Base-by-base conservation (phyloP, 768 basidiomycete species). In the Wakefieldia striispora region DNA sequence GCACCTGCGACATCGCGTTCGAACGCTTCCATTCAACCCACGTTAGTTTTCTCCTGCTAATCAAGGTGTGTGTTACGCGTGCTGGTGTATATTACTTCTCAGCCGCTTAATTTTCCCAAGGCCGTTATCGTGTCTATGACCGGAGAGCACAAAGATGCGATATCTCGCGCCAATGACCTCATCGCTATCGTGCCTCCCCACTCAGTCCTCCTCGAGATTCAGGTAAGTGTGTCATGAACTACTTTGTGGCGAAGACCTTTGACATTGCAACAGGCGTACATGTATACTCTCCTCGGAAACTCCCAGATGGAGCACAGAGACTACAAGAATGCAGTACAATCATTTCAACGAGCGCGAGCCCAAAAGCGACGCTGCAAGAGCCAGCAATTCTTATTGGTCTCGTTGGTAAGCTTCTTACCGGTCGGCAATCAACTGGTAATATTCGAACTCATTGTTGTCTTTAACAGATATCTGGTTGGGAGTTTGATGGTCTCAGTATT, bases 1-100 rank as follows among this genome's bases (percentile, higher is more conserved):
- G 49, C 1, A 17, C 27, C 0, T 54, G n/a, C n/a, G 57, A 58
- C 34, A 23, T 50, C 3, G 49, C 40, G 0, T 48, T 58, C 29
- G 16, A 26, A 3, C 43, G 29, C 21, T 47, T 14, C 10, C 21
- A 40, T 39, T 31, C 43, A 11, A 23, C 20, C 1, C 14, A 46
- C 11, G 27, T 27, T 4, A 21, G 2, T 0, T 33, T 40, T n/a
- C n/a, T 46, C n/a, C 33, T 55, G 12, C 11, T 53, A 0, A 29
- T 42, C 12, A 57, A 57, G 46, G 55, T 46, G 10, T 19, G 39
- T 43, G n/a, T 36, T 2, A 12, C 11, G 0, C 3, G 9, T 3
- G 12, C n/a, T 17, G 3, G 8, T 6, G 34, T 12, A 26, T n/a
- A 1, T 36, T 3, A 1, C 0, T 8, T 16, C 12, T 31, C 13